Evolutionary conservation across 331 rosid species (phyloP).

Genomic region (Rosa hybrid): DNA sequence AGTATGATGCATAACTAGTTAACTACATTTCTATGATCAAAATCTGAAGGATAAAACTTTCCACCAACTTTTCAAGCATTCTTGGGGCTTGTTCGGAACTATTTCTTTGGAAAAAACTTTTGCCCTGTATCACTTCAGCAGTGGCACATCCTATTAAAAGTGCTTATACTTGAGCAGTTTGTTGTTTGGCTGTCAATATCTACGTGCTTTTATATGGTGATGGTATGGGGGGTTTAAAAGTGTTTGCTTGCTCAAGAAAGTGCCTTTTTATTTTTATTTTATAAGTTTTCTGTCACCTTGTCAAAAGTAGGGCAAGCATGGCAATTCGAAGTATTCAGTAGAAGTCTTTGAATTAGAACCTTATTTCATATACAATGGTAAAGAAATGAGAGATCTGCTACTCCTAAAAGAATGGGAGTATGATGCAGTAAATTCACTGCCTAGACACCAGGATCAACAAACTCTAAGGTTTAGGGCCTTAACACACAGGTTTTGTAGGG

Average conservation of each 20-base stretch:
- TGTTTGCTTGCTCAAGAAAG: background rate
- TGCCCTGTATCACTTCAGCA: background rate
- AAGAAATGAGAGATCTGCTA: background rate
- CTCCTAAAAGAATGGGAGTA: background rate
- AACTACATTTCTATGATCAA: background rate
- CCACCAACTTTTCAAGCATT: constrained; percentile 2
- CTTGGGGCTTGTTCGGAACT: background rate
- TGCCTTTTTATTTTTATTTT: background rate
- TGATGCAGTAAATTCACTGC: no score
- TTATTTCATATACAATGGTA: background rate
- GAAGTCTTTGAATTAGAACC: background rate
- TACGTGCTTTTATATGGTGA: background rate
- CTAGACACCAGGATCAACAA: no score
- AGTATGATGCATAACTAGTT: background rate
- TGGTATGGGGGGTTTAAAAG: no score
- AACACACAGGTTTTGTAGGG: no score
- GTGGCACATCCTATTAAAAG: background rate
- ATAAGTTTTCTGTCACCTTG: background rate
- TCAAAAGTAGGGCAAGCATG: background rate
- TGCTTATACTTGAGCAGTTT: background rate
- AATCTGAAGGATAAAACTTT: background rate
- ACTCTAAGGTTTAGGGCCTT: no score
- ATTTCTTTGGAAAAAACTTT: background rate
- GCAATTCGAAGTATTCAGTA: background rate
- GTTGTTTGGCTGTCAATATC: background rate